Base-by-base conservation (phyloP, 106 monocot genomes). In the Dactylorhiza incarnata region DNA sequence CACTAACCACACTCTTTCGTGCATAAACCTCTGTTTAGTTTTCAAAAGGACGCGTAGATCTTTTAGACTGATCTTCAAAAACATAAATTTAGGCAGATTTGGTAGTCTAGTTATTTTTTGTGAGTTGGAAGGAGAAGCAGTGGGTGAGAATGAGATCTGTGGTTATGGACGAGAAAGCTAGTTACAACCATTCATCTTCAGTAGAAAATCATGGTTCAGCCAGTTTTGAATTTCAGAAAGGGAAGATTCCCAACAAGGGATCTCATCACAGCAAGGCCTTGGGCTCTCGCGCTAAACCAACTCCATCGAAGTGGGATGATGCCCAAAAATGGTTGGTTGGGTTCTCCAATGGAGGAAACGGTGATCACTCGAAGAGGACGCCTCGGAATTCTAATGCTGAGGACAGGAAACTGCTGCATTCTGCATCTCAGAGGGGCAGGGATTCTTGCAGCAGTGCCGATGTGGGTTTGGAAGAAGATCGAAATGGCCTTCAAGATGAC, bases 301-400 rank as follows among this genome's bases (percentile, higher is more conserved):
- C 89, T 1, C 93, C 96, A 54, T 97, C 96, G 1, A 97, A 97
- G 53, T 97, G 96, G 96, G 96, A 97, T 65, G 96, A 97, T 63
- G 96, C 96, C 9, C 96, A 97, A 78, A 97, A 97, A 77, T 97
- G 96, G 96, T 79, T 97, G 17, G 84, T 74, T 0, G 93, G 93
- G 2, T 72, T 96, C 8, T 92, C 92, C 0, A 49, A 23, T 49
- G 76, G 85, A 15, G 74, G 67, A 61, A 14, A 68, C 20, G 67
- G 75, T 46, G 9, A 17, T 7, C 74, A 84, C 10, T 22, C 54
- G 67, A 83, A 79, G 72, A 79, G 49, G 77, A 97, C 86, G 80
- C 87, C 87, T 0, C 79, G 96, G 11, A 91, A 89, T 76, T 97
- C 96, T 5, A 94, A 94, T 77, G 93, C 93, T 9, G 96, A 94